These are phyloP conservation scores for Hypoxylon trugodes DNA, from an alignment of 495 filamentous ascomycete species.

Conservation along the genomic window DNA sequence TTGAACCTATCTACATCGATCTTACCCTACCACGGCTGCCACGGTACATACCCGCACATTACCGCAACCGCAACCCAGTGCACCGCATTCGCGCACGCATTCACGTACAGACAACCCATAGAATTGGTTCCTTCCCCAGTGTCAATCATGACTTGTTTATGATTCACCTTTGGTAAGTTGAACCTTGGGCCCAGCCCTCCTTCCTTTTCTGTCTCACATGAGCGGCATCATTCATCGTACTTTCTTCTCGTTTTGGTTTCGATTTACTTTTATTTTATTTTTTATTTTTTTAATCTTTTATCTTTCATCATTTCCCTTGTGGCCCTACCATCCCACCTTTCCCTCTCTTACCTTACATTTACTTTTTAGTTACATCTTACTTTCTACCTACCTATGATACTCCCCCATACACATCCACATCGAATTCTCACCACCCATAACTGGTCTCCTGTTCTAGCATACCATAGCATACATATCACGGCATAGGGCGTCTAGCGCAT, in stretches of 20 bases:
- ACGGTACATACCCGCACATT: too few species aligned
- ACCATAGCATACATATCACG: too few species aligned
- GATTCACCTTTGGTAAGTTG: conserved; percentile 39
- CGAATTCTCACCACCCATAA: conserved; percentile 7
- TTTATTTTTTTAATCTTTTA: background rate
- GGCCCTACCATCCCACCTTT: conserved; percentile 2
- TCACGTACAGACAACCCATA: conserved; percentile 6
- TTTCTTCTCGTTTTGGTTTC: conserved; percentile 23
- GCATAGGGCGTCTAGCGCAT: conserved; percentile 26
- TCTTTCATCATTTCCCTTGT: conserved; percentile 2
- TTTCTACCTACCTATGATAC: conserved; percentile 30
- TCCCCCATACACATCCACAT: too few species aligned
- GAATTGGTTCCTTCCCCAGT: conserved; percentile 29
- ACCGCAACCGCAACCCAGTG: too few species aligned
- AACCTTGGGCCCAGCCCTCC: background rate
- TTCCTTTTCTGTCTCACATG: conserved; percentile 11
- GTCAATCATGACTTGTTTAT: conserved; percentile 37
- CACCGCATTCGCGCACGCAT: too few species aligned
- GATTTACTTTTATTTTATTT: background rate
- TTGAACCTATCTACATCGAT: too few species aligned
- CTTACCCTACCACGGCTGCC: too few species aligned
- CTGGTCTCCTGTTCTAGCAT: conserved; percentile 7
- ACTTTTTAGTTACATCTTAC: too few species aligned
- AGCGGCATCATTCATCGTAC: conserved; percentile 10
- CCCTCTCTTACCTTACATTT: too few species aligned